Evolutionary conservation across 345 rosid species (phyloP).

Genomic region (Euphorbia tirucalli): DNA sequence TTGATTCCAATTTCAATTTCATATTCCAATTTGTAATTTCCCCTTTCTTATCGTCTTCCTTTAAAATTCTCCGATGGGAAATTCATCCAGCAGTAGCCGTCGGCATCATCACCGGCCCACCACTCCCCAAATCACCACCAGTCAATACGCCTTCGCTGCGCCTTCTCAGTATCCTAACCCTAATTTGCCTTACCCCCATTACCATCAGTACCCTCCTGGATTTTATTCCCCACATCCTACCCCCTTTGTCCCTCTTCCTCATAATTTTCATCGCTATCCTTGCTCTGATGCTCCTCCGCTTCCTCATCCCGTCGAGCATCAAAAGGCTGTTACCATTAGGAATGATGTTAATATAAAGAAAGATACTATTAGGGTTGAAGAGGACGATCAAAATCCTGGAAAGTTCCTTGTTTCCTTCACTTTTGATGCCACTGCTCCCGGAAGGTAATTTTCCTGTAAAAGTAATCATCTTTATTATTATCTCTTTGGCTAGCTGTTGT

Average conservation of each 20-base stretch:
- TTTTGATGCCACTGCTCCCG: slow-evolving; percentile 82
- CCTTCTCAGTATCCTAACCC: slow-evolving; percentile 44
- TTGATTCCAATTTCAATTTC: background rate
- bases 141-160: slow-evolving; percentile 40
- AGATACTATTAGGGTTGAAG: slow-evolving; percentile 61
- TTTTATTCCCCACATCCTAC: slow-evolving; percentile 26
- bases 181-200: slow-evolving; percentile 7
- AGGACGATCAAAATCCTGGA: slow-evolving; percentile 60
- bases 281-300: slow-evolving; percentile 40
- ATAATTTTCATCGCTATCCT: slow-evolving; percentile 33
- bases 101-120: background rate
- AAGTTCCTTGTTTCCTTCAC: slow-evolving; percentile 69
- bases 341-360: slow-evolving; percentile 82
- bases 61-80: slow-evolving; percentile 2
- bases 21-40: background rate
- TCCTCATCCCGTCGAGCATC: slow-evolving; percentile 65
- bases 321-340: slow-evolving; percentile 72
- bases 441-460: slow-evolving; percentile 45
- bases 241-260: slow-evolving; percentile 14
- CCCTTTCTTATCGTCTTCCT: too few relatives aligned
- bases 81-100: slow-evolving; percentile 13
- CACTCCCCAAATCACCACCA: slow-evolving; percentile 25
- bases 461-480: background rate
- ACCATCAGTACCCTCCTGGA: slow-evolving; percentile 19
- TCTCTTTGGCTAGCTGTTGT: background rate